phyloP scores from a whole-genome alignment of 1,284 basidiomycete species.

The Vanrija humicola region DNA sequence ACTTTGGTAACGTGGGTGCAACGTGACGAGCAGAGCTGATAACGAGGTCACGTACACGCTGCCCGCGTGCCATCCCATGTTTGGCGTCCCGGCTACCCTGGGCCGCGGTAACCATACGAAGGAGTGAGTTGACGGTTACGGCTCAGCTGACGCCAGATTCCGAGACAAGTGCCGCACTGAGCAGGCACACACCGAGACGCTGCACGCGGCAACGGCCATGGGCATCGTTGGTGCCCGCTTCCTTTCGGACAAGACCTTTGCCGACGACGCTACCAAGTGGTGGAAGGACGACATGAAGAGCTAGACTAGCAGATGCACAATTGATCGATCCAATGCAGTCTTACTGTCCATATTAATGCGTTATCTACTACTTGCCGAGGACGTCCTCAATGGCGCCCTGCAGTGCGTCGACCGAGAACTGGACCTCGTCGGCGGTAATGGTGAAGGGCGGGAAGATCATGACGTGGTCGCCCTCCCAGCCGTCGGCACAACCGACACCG shows the following conservation, averaged over 20 bases:
- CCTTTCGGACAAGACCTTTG: constrained; percentile 38
- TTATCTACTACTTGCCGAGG: neutral
- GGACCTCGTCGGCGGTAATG: constrained; percentile 29
- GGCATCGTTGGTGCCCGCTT: constrained; percentile 41
- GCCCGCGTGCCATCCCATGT: constrained; percentile 25
- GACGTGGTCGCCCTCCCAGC: constrained; percentile 36
- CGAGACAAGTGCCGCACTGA: constrained; percentile 11
- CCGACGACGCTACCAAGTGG: constrained; percentile 24
- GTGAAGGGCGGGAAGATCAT: constrained; percentile 38
- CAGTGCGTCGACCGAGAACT: constrained; percentile 13
- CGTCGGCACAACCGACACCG: constrained; percentile 26
- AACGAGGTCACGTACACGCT: constrained; percentile 16
- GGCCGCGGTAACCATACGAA: constrained; percentile 28
- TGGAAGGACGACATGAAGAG: constrained; percentile 26
- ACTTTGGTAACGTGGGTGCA: constrained; percentile 15
- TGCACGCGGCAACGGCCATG: constrained; percentile 40
- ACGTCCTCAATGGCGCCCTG: constrained; percentile 18
- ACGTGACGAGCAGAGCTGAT: constrained; percentile 6
- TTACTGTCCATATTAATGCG: no score
- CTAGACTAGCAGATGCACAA: constrained; percentile 12
- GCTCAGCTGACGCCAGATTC: constrained; percentile 6
- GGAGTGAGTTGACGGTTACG: constrained; percentile 1
- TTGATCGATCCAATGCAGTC: no score
- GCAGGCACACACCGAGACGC: constrained; percentile 29
- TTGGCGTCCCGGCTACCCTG: constrained; percentile 13